These are phyloP conservation scores for Pleurotus tuoliensis DNA, from an alignment of 768 basidiomycete species.

Conservation along the genomic window DNA sequence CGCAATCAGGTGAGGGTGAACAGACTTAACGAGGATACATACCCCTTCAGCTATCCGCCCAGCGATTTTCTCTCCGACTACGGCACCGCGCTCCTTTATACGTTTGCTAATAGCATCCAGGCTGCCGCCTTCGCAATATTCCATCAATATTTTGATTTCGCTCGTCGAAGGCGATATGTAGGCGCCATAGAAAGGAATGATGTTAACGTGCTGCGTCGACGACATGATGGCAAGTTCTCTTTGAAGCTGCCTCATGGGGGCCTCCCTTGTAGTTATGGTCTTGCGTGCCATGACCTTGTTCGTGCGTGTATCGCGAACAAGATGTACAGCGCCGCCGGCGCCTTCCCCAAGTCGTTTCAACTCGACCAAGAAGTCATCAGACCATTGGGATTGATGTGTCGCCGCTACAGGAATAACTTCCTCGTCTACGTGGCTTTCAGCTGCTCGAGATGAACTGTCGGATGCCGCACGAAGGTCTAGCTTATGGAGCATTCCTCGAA, in stretches of 20 bases:
- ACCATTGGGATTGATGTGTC: slow-evolving; percentile 41
- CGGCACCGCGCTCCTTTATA: slow-evolving; percentile 71
- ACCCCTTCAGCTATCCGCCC: slow-evolving; percentile 94
- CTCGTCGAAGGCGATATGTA: slow-evolving; percentile 84
- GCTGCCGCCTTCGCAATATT: slow-evolving; percentile 82
- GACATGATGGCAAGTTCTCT: slow-evolving; percentile 91
- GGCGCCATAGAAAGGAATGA: slow-evolving; percentile 89
- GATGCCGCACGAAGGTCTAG: slow-evolving; percentile 28
- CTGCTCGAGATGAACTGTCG: slow-evolving; percentile 8
- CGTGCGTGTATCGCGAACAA: slow-evolving; percentile 81
- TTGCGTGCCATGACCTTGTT: slow-evolving; percentile 88
- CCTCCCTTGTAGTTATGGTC: slow-evolving; percentile 87
- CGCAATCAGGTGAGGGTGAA: slow-evolving; percentile 7
- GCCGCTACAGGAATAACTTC: slow-evolving; percentile 16
- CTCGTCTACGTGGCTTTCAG: slow-evolving; percentile 15
- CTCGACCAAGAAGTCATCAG: slow-evolving; percentile 74
- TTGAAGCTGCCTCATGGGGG: slow-evolving; percentile 87
- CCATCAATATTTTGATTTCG: slow-evolving; percentile 96
- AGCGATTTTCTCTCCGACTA: slow-evolving; percentile 84
- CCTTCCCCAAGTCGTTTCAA: slow-evolving; percentile 85
- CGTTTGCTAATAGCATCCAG: slow-evolving; percentile 86
- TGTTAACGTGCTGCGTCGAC: slow-evolving; percentile 78
- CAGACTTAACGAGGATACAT: slow-evolving; percentile 22
- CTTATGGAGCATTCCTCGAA: slow-evolving; percentile 33
- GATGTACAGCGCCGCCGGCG: slow-evolving; percentile 94